phyloP scores from a whole-genome alignment of 495 filamentous ascomycete genomes.

The Filosporella fistucella region DNA sequence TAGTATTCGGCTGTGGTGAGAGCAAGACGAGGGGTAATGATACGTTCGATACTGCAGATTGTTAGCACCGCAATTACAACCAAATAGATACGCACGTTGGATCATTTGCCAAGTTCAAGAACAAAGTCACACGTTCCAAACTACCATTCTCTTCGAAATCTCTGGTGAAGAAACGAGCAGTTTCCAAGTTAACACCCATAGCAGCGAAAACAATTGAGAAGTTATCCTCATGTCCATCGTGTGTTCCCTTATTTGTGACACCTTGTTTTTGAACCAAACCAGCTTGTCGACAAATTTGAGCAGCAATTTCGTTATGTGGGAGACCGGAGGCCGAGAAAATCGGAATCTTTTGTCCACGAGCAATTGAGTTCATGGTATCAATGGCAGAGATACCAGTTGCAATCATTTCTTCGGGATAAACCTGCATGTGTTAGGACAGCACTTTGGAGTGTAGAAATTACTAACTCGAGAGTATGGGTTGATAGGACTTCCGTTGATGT shows the following conservation, averaged over 20 bases:
- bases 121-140: conserved; percentile 93
- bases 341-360: conserved; percentile 98
- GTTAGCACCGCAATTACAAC: conserved; percentile 19
- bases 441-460: conserved; percentile 15
- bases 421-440: conserved; percentile 41
- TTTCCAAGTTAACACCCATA: conserved; percentile 99
- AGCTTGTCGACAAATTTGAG: conserved; percentile 95
- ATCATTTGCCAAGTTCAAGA: conserved; percentile 98
- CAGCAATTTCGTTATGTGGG: conserved; percentile 98
- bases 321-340: conserved; percentile 99
- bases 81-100: conserved; percentile 67
- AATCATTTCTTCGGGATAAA: conserved; percentile 99
- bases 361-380: conserved; percentile 99
- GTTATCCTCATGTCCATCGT: conserved; percentile 97
- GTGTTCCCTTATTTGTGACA: conserved; percentile 80
- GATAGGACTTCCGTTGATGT: conserved; percentile 99
- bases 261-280: conserved; percentile 79
- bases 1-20: conserved; percentile 99
- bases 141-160: conserved; percentile 99
- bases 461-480: conserved; percentile 94
- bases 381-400: conserved; percentile 99
- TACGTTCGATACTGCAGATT: conserved; percentile 83
- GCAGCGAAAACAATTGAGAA: conserved; percentile 99
- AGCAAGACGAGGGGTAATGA: conserved; percentile 98
- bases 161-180: conserved; percentile 93